Conservation (phyloP, 73 alveolate species). For the Tetrahymena malaccensis region DNA sequence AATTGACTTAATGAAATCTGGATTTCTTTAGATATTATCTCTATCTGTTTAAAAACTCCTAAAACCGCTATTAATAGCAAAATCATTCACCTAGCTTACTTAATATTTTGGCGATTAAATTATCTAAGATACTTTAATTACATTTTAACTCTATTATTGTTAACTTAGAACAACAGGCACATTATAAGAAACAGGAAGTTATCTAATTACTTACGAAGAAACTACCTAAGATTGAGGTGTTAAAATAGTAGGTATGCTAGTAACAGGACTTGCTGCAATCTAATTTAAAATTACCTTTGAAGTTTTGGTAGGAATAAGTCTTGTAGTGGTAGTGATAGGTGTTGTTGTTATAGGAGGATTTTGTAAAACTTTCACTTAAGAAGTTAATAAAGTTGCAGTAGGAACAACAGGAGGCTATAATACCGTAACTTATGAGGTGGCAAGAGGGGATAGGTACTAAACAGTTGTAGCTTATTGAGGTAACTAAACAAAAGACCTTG, state of each 20-base stretch:
- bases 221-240: neutral
- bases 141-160: neutral
- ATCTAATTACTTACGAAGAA: neutral
- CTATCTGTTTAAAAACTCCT: neutral
- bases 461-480: neutral
- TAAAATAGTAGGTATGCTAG: neutral
- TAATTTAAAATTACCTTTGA: neutral
- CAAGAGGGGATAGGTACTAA: neutral
- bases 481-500: neutral
- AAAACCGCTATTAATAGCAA: neutral
- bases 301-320: neutral
- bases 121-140: neutral
- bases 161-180: neutral
- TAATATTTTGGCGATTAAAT: neutral
- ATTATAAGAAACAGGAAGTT: neutral
- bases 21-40: neutral
- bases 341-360: neutral
- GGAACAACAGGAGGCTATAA: neutral
- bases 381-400: neutral
- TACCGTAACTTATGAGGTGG: neutral
- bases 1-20: neutral
- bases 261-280: neutral
- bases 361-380: neutral
- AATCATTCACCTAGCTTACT: neutral
- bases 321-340: neutral